These are phyloP conservation scores for Cryptococcus amylolentus DNA, from an alignment of 1,284 basidiomycete species.

Conservation along the genomic window DNA sequence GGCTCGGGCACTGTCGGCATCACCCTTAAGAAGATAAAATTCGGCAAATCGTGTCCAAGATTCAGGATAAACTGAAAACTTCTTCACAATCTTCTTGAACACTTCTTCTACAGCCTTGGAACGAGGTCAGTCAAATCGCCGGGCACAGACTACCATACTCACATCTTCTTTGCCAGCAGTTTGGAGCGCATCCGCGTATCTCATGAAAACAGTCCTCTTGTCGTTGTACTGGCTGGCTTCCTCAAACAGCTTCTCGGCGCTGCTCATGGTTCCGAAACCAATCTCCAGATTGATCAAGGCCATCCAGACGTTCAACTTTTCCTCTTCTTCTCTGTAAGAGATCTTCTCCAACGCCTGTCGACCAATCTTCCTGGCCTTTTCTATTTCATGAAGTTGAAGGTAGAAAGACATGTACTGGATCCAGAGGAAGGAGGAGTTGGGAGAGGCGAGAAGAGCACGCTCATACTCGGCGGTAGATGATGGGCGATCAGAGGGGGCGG, in stretches of 20 bases:
- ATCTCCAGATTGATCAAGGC: constrained; percentile 95
- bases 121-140: constrained; percentile 1
- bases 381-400: constrained; percentile 88
- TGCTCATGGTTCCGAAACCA: constrained; percentile 80
- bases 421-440: constrained; percentile 97
- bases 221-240: constrained; percentile 90
- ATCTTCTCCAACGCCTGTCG: constrained; percentile 82
- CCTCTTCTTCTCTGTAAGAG: constrained; percentile 92
- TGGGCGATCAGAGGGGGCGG: constrained; percentile 77
- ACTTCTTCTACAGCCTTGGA: constrained; percentile 79
- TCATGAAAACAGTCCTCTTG: constrained; percentile 81
- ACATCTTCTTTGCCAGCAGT: constrained; percentile 78
- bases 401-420: constrained; percentile 99
- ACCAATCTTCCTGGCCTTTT: constrained; percentile 85
- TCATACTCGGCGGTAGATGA: constrained; percentile 94
- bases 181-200: constrained; percentile 79
- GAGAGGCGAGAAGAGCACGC: constrained; percentile 86
- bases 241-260: constrained; percentile 74
- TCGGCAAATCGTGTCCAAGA: constrained; percentile 88
- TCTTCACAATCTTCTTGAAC: constrained; percentile 78
- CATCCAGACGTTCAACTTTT: constrained; percentile 97
- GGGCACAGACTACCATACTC: constrained; percentile 24
- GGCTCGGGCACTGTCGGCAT: constrained; percentile 75
- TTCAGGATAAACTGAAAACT: constrained; percentile 86
- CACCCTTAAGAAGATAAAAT: constrained; percentile 64